Percentiles rank a stretch among this genome's conserved stretches.
phyloP scores from a whole-genome alignment of 2,329 filamentous ascomycete species.

The Alternaria viburni region DNA sequence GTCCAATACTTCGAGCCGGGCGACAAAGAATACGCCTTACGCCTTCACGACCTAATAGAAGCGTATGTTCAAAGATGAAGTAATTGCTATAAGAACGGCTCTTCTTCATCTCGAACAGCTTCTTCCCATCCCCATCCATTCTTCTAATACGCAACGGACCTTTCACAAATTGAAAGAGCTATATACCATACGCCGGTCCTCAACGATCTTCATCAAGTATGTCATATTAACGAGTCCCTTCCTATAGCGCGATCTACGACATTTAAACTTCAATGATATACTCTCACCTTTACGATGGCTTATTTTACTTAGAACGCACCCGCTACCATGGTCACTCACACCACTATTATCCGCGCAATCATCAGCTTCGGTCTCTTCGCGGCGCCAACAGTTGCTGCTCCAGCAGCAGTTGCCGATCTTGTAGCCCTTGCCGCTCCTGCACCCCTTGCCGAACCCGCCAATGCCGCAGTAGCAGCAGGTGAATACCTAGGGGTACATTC shows the following conservation, averaged over 20 bases:
- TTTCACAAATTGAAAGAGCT: background rate
- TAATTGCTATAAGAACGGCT: background rate
- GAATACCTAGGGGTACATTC: background rate
- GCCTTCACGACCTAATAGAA: background rate
- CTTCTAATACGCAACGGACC: background rate
- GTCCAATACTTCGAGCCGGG: background rate
- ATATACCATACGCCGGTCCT: background rate
- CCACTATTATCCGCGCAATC: background rate
- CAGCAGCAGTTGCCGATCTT: background rate
- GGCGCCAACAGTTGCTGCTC: background rate
- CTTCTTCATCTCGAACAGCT: background rate
- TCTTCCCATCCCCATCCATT: background rate
- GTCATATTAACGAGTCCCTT: background rate
- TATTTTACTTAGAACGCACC: background rate
- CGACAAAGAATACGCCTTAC: background rate
- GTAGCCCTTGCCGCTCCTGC: no score
- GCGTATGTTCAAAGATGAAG: background rate
- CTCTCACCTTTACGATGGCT: background rate
- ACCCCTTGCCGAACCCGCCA: background rate
- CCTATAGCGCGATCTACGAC: background rate
- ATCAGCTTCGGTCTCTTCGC: background rate
- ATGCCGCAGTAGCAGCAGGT: background rate
- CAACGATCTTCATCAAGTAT: background rate
- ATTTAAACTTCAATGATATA: background rate
- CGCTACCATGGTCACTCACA: background rate